These are phyloP conservation scores for Tilletia horrida DNA, from an alignment of 1,284 basidiomycete species.

Conservation along the genomic window DNA sequence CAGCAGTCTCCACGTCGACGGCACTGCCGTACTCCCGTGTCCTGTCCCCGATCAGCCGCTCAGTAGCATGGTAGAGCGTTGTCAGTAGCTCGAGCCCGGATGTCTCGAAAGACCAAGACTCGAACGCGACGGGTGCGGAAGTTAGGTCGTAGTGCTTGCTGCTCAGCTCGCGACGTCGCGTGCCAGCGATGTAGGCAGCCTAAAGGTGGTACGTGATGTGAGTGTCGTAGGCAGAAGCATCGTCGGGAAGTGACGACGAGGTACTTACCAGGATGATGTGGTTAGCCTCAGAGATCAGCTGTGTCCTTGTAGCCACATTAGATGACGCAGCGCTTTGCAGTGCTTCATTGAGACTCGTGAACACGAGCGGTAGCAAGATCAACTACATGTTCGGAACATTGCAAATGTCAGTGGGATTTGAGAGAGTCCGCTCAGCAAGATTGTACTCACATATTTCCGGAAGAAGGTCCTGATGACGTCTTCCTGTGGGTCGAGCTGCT, in stretches of 20 bases:
- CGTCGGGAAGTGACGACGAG: too few species aligned
- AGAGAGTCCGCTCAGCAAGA: not conserved
- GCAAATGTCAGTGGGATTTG: too few species aligned
- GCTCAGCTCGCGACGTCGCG: conserved; percentile 71
- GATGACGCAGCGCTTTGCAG: not conserved
- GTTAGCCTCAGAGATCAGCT: conserved; percentile 64
- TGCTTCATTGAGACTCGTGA: conserved; percentile 23
- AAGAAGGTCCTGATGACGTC: conserved; percentile 20
- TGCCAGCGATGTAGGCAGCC: conserved; percentile 68
- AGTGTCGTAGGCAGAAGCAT: not conserved
- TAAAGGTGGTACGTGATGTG: not conserved
- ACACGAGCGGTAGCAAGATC: conserved; percentile 27
- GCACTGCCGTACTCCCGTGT: conserved; percentile 58
- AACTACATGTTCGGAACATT: too few species aligned
- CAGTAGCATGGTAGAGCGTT: conserved; percentile 70
- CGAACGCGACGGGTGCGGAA: conserved; percentile 59
- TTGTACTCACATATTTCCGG: conserved; percentile 38
- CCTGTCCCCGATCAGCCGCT: conserved; percentile 58
- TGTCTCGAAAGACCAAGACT: conserved; percentile 78
- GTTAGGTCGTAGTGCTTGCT: conserved; percentile 72
- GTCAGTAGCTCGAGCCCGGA: conserved; percentile 69
- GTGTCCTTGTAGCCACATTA: not conserved
- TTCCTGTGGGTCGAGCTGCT: not conserved
- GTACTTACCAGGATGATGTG: conserved; percentile 62
- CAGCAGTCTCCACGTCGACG: conserved; percentile 54